Conservation (phyloP, 1,284 basidiomycete genomes). For the Ustilago crameri region DNA sequence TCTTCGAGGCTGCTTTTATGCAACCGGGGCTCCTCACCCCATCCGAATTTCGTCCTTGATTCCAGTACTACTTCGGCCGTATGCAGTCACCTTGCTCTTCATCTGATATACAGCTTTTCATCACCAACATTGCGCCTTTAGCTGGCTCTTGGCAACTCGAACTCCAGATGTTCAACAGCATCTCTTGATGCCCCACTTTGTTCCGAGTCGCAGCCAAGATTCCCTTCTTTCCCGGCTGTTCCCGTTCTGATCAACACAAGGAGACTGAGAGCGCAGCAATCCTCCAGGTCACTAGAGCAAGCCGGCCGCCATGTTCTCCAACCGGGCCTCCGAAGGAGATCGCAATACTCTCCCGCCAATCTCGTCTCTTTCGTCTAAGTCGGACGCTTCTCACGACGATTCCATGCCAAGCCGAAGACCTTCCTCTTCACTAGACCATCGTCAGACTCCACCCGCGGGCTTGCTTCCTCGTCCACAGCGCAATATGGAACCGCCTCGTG, state of each 20-base stretch:
- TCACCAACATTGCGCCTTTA: too few species aligned
- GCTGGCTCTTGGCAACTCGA: too few species aligned
- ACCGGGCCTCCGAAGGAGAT: slow-evolving; percentile 19
- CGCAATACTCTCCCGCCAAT: slow-evolving; percentile 38
- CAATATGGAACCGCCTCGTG: slow-evolving; percentile 14
- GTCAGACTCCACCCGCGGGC: slow-evolving; percentile 13
- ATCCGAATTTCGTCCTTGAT: too few species aligned
- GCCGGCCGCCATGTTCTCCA: slow-evolving; percentile 20
- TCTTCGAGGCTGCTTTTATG: too few species aligned
- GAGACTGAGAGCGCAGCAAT: background rate
- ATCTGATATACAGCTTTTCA: too few species aligned
- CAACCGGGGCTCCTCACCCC: too few species aligned
- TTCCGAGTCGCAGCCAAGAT: background rate
- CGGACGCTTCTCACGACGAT: slow-evolving; percentile 11
- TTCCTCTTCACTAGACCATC: slow-evolving; percentile 18
- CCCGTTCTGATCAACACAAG: background rate
- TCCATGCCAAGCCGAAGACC: slow-evolving; percentile 8
- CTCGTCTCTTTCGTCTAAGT: slow-evolving; percentile 21
- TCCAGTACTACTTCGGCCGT: background rate
- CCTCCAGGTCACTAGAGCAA: background rate
- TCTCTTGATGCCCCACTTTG: background rate
- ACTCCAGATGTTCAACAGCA: too few species aligned
- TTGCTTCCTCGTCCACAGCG: slow-evolving; percentile 17
- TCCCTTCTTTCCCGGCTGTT: background rate
- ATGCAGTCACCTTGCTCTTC: too few species aligned